Evolutionary conservation across 1,284 basidiomycete genomes (phyloP).

Genomic region (Ceratobasidium sp.): DNA sequence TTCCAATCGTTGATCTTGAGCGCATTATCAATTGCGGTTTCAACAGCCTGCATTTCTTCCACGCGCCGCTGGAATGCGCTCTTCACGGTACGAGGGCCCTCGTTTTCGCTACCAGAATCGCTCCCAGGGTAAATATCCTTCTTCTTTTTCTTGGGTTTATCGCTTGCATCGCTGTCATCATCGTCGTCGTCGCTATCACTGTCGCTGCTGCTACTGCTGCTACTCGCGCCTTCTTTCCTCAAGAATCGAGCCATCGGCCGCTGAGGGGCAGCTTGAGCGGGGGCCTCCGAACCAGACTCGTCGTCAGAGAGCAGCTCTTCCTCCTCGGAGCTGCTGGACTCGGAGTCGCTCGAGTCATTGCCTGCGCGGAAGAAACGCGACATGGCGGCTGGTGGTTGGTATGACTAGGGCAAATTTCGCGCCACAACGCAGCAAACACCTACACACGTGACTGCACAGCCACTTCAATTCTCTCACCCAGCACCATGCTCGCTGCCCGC

Average conservation of each 20-base stretch:
- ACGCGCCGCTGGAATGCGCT: conserved; percentile 88
- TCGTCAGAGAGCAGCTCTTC: conserved; percentile 81
- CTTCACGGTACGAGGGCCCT: conserved; percentile 76
- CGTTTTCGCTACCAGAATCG: conserved; percentile 73
- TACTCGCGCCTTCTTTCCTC: conserved; percentile 60
- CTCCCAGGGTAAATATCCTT: conserved; percentile 62
- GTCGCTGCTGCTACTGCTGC: conserved; percentile 62
- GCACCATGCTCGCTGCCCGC: conserved; percentile 38
- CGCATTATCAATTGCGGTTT: conserved; percentile 93
- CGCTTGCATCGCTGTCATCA: conserved; percentile 54
- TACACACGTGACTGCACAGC: conserved; percentile 19
- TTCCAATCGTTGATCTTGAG: conserved; percentile 98
- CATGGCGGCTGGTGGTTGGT: conserved; percentile 60
- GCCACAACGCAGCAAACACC: conserved; percentile 26
- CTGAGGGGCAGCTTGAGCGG: conserved; percentile 59
- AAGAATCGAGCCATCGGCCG: conserved; percentile 79
- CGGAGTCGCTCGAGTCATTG: conserved; percentile 83
- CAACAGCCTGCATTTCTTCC: conserved; percentile 89
- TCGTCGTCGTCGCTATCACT: conserved; percentile 52
- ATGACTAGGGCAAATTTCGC: conserved; percentile 41
- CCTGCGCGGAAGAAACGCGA: conserved; percentile 76
- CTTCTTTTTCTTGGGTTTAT: conserved; percentile 57
- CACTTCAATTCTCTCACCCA: conserved; percentile 40
- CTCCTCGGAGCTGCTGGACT: conserved; percentile 85
- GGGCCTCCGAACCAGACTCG: conserved; percentile 56